Evolutionary conservation across 352 stramenopile species (phyloP).

Genomic region (Phytophthora ramorum): DNA sequence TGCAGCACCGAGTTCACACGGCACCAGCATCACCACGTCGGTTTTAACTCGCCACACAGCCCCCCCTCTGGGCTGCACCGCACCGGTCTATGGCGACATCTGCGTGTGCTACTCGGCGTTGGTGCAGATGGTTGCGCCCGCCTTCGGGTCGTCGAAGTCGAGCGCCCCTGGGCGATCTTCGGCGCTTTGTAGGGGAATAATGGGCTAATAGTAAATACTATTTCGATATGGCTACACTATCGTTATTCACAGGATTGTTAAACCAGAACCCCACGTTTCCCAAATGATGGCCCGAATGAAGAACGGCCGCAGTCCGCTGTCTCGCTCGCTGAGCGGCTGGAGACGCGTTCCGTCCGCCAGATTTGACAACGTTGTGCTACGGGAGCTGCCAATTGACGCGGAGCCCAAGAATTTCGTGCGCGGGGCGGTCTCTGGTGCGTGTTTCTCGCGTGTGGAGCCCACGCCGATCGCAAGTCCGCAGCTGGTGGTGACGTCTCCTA

Average conservation of each 20-base stretch:
- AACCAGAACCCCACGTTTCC: not conserved
- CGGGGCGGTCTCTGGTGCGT: conserved; percentile 52
- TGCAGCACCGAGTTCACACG: conserved; percentile 99
- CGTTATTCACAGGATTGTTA: not conserved
- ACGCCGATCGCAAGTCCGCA: conserved; percentile 66
- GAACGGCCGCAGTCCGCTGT: conserved; percentile 8
- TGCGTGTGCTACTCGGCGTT: conserved; percentile 98
- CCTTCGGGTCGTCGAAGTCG: conserved; percentile 90
- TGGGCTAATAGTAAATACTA: too few relatives aligned
- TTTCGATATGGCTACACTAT: conserved; percentile 1
- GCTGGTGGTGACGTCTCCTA: conserved; percentile 60
- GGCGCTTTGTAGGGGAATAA: conserved; percentile 92
- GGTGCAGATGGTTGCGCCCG: conserved; percentile 96
- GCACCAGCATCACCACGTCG: conserved; percentile 54
- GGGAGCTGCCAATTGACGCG: conserved; percentile 64
- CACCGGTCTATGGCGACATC: conserved; percentile 94
- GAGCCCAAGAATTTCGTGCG: conserved; percentile 64
- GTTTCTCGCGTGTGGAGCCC: conserved; percentile 69
- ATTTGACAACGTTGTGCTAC: conserved; percentile 75
- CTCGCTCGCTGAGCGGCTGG: conserved; percentile 50
- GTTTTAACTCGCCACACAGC: too few relatives aligned
- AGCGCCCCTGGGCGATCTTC: conserved; percentile 94
- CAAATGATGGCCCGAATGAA: conserved; percentile 26
- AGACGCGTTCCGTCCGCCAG: conserved; percentile 32
- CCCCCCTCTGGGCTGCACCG: conserved; percentile 1